Base-by-base conservation (phyloP, 192 early-diverging fungal species). In the Podila epicladia region DNA sequence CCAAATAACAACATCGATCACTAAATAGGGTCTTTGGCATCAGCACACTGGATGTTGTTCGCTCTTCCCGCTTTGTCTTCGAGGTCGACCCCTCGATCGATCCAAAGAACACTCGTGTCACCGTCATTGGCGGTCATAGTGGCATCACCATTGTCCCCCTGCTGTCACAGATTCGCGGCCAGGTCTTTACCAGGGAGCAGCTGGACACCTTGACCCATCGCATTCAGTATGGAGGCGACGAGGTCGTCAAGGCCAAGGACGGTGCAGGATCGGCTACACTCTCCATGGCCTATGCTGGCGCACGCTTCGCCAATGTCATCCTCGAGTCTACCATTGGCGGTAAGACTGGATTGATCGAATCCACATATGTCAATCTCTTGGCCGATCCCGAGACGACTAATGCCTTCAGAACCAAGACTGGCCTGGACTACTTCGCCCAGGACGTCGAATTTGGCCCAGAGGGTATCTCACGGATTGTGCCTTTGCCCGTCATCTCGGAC, bases 191-290 rank as follows among this genome's bases (percentile, higher is more conserved):
- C 79, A 85, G 95, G 76, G 95, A 96, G 71, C 92, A 98, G 88
- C 87, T 94, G 72, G 95, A 96, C 65, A 88, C 88, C 22, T 87
- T 99, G 67, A 98, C 97, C 70, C 73, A 99, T 88, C 95, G 98
- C 64, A 97, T 99, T 73, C 98, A 99, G 88, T 99, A 93, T 79
- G 98, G 97, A 82, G 98, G 98, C 73, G 98, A 99, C 80, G 98
- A 99, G 84, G 98, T 99, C 66, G 98, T 99, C 83, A 95, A 99
- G 92, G 98, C 98, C 82, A 99, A 99, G 92, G 93, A 96, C 87
- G 97, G 97, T 67, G 90, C 92, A 26, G 96, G 94, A 58, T 94
- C 93, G 29, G 95, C 95, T 35, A 97, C 95, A 8, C 89, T 97
- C 41, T 95, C 94, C 59, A 96, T 96, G 96, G 94, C 95, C 48